A percentile compares a stretch with the other conserved stretches of the same genome.
Conservation (phyloP, 2,329 filamentous ascomycete species). For the Cladophialophora carrionii region DNA sequence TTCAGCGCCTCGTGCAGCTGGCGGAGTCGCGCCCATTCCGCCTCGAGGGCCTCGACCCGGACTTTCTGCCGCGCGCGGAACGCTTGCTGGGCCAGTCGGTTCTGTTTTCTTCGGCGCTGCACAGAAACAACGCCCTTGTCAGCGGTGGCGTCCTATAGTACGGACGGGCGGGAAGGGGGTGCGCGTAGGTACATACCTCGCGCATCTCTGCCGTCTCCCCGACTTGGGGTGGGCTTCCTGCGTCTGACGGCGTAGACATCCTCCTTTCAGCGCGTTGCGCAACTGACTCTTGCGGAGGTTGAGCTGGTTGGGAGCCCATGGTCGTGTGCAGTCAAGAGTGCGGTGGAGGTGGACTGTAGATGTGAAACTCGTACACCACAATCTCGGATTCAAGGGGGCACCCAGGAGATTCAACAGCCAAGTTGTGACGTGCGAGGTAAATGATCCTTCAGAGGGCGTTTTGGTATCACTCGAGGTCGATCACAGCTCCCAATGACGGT, state of each 20-base stretch:
- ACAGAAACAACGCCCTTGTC: background rate
- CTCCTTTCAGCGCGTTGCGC: background rate
- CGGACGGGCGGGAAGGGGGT: background rate
- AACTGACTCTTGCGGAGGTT: background rate
- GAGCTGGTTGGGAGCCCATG: background rate
- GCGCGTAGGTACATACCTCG: background rate
- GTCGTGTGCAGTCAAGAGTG: background rate
- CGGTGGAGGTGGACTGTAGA: background rate
- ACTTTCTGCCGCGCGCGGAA: slow-evolving; percentile 17
- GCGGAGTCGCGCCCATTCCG: slow-evolving; percentile 13
- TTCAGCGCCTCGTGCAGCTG: slow-evolving; percentile 17
- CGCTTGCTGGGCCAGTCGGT: slow-evolving; percentile 16
- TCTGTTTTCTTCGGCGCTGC: slow-evolving; percentile 16
- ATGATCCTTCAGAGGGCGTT: slow-evolving; percentile 2
- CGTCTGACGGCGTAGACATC: slow-evolving; percentile 1
- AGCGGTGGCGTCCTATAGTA: background rate
- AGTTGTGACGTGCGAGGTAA: background rate
- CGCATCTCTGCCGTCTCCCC: slow-evolving; percentile 17
- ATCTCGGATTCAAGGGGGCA: too few species aligned
- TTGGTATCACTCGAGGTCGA: background rate
- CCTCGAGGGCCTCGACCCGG: slow-evolving; percentile 12
- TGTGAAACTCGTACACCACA: background rate
- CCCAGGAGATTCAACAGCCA: background rate
- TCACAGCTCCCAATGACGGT: background rate
- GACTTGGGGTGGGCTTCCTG: slow-evolving; percentile 5